Percentiles rank a stretch among this genome's conserved stretches.
phyloP scores from a whole-genome alignment of 257 asterid genomes.

The Phtheirospermum japonicum region DNA sequence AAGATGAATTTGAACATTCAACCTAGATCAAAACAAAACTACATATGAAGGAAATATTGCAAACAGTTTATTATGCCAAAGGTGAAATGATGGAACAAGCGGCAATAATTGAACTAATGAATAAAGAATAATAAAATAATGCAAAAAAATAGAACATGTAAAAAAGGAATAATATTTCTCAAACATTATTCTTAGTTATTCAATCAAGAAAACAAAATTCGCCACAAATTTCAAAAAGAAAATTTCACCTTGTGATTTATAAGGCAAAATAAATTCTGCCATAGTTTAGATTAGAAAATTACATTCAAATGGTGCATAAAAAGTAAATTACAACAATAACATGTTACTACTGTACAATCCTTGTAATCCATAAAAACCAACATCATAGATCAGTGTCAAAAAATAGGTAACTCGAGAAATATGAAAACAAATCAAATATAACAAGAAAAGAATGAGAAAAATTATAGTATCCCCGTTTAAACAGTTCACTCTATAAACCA shows the following conservation, averaged over 20 bases:
- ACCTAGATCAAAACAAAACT: constrained; percentile 47
- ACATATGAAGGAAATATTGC: constrained; percentile 23
- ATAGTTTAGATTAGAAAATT: constrained; percentile 11
- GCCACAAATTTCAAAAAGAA: background rate
- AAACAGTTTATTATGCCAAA: constrained; percentile 18
- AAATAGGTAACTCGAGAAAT: constrained; percentile 10
- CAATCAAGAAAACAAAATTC: constrained; percentile 19
- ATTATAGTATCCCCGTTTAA: constrained; percentile 77
- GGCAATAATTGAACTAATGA: constrained; percentile 14
- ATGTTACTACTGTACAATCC: background rate
- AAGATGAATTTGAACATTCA: constrained; percentile 94
- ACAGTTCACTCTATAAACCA: constrained; percentile 82
- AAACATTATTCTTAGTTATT: constrained; percentile 5
- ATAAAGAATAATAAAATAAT: background rate
- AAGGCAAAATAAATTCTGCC: constrained; percentile 12
- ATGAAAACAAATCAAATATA: constrained; percentile 20
- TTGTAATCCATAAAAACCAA: constrained; percentile 11
- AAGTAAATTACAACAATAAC: background rate
- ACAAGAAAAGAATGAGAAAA: constrained; percentile 39
- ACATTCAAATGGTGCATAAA: constrained; percentile 4
- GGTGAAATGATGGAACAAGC: background rate
- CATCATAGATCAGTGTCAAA: constrained; percentile 14
- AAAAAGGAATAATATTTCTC: constrained; percentile 13
- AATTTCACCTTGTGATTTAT: background rate
- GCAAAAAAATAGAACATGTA: constrained; percentile 18